Percentiles rank a stretch among this genome's conserved stretches.
These are phyloP conservation scores for Penicillium malachiteum DNA, from an alignment of 495 filamentous ascomycete genomes.

Conservation along the genomic window DNA sequence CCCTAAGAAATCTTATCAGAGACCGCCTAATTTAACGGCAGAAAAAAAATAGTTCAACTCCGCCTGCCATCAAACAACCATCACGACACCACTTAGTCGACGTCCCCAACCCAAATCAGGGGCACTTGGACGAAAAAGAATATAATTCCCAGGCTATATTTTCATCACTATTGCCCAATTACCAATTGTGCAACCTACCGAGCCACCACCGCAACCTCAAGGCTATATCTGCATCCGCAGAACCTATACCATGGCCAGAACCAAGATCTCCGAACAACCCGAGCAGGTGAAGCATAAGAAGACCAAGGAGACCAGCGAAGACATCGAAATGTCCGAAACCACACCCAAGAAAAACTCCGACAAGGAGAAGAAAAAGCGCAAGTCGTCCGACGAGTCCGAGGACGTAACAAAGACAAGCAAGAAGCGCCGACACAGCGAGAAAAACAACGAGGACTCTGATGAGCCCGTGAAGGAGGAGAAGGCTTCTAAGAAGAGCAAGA, in stretches of 20 bases:
- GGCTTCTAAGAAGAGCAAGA: conserved; percentile 19
- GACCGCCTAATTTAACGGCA: conserved; percentile 10
- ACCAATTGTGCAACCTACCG: neutral
- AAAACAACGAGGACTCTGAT: conserved; percentile 14
- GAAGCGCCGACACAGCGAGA: conserved; percentile 23
- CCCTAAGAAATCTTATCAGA: conserved; percentile 8
- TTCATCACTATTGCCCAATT: neutral
- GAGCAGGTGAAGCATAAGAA: conserved; percentile 46
- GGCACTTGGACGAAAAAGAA: no score
- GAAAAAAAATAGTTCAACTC: conserved; percentile 15
- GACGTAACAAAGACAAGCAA: conserved; percentile 15
- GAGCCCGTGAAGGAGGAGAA: conserved; percentile 7
- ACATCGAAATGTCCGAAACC: conserved; percentile 16
- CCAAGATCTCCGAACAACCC: conserved; percentile 7
- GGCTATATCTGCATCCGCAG: neutral
- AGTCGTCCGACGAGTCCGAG: conserved; percentile 11
- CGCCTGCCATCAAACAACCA: conserved; percentile 3
- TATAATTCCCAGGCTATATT: no score
- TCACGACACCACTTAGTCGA: neutral
- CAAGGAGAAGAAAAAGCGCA: conserved; percentile 26
- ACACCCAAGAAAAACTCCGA: conserved; percentile 16
- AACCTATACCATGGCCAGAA: conserved; percentile 19
- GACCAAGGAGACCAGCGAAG: conserved; percentile 60
- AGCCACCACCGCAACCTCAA: no score
- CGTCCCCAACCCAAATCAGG: no score